phyloP scores from a whole-genome alignment of 192 early-diverging fungal genomes.

The Glomus cerebriforme region DNA sequence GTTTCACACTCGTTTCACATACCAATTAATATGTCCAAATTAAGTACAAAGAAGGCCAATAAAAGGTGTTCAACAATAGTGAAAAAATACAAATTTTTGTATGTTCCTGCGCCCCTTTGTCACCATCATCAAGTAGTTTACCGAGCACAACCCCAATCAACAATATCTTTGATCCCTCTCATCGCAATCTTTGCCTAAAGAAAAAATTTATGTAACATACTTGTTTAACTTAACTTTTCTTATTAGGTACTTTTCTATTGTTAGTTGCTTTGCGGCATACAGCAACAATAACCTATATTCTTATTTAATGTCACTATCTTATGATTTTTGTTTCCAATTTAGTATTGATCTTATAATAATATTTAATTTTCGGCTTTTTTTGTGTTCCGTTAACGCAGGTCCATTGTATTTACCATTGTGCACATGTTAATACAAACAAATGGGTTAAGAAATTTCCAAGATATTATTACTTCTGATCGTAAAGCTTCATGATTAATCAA shows the following conservation, averaged over 20 bases:
- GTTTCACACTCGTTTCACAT: constrained; percentile 4
- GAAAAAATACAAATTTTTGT: neutral
- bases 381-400: neutral
- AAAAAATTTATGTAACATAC: neutral
- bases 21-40: neutral
- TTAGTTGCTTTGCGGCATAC: neutral
- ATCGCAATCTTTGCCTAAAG: neutral
- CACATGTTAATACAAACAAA: neutral
- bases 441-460: neutral
- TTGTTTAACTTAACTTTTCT: neutral
- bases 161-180: neutral
- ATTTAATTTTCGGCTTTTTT: neutral
- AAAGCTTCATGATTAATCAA: no score
- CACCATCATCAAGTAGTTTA: neutral
- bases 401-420: neutral
- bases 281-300: neutral
- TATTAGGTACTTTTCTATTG: constrained; percentile 7
- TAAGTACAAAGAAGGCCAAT: constrained; percentile 10
- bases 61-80: constrained; percentile 1
- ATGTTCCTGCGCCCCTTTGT: neutral
- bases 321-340: neutral
- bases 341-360: neutral
- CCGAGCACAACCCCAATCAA: neutral
- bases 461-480: neutral
- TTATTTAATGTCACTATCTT: constrained; percentile 7